phyloP scores from a whole-genome alignment of 2,329 filamentous ascomycete species.

The Exophiala sp. region DNA sequence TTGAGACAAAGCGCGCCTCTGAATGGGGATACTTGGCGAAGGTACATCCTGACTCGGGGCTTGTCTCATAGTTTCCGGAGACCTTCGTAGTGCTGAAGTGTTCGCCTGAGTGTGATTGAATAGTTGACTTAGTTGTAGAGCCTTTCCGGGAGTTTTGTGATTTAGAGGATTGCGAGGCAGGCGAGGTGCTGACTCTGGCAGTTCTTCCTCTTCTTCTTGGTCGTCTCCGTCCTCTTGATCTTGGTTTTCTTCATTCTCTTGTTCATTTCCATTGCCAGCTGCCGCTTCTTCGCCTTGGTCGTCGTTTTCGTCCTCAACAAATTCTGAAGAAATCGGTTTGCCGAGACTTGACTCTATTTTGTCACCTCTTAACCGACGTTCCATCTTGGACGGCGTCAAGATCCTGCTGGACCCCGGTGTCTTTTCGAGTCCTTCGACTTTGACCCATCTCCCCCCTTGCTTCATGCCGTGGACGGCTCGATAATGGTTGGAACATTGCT shows the following conservation, averaged over 20 bases:
- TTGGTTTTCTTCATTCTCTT: neutral
- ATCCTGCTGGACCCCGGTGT: slow-evolving; percentile 13
- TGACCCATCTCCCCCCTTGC: slow-evolving; percentile 17
- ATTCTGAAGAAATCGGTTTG: slow-evolving; percentile 10
- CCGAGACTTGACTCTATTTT: neutral
- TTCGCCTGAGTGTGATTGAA: slow-evolving; percentile 24
- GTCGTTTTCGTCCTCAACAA: slow-evolving; percentile 19
- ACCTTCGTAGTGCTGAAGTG: slow-evolving; percentile 18
- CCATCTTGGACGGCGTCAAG: slow-evolving; percentile 24
- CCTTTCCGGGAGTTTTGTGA: slow-evolving; percentile 19
- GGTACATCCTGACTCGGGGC: slow-evolving; percentile 19
- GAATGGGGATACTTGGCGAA: slow-evolving; percentile 24
- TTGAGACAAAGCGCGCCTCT: slow-evolving; percentile 8
- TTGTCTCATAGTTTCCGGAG: slow-evolving; percentile 1
- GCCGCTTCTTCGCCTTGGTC: slow-evolving; percentile 6
- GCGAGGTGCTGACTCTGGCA: neutral
- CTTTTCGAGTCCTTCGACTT: slow-evolving; percentile 14
- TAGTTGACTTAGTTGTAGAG: slow-evolving; percentile 15
- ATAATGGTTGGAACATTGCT: slow-evolving; percentile 29
- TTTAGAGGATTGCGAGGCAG: slow-evolving; percentile 5
- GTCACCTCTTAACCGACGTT: slow-evolving; percentile 12
- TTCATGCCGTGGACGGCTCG: slow-evolving; percentile 22
- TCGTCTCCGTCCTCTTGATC: slow-evolving; percentile 2
- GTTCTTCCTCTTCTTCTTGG: slow-evolving; percentile 5
- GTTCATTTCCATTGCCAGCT: neutral